phyloP scores from a whole-genome alignment of 345 rosid genomes.

The Physaria fendleri region DNA sequence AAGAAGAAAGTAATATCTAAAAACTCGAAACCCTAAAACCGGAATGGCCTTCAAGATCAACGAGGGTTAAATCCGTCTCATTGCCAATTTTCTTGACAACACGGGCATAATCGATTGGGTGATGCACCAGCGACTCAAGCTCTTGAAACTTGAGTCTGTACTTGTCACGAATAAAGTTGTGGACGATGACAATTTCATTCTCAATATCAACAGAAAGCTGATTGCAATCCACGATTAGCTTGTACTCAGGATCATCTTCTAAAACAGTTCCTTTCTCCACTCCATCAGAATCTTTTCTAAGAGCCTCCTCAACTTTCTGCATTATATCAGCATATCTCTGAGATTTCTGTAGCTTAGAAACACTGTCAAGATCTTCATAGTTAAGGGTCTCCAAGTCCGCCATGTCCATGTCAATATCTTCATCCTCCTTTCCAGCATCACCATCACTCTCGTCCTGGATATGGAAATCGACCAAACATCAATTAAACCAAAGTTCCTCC shows the following conservation, averaged over 20 bases:
- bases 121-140: constrained; percentile 78
- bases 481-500: too few species aligned
- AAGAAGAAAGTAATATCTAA: too few species aligned
- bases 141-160: constrained; percentile 70
- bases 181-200: constrained; percentile 67
- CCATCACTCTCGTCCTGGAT: too few species aligned
- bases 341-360: constrained; percentile 65
- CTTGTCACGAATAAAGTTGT: constrained; percentile 74
- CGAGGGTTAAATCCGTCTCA: constrained; percentile 69
- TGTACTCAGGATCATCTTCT: constrained; percentile 63
- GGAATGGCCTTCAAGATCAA: constrained; percentile 67
- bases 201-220: constrained; percentile 66
- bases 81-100: constrained; percentile 78
- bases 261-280: neutral
- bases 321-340: constrained; percentile 69
- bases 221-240: constrained; percentile 72
- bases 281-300: constrained; percentile 47
- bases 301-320: constrained; percentile 72
- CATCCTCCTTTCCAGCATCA: constrained; percentile 45
- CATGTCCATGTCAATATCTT: constrained; percentile 55
- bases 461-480: too few species aligned
- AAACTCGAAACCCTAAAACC: too few species aligned
- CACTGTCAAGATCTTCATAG: constrained; percentile 68
- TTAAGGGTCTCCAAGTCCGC: constrained; percentile 65
- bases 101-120: constrained; percentile 81